Evolutionary conservation across 148 eudicot genomes (phyloP), one percentile per base, ranked within the genome.

Genomic region (Rhododendron ovatum): DNA sequence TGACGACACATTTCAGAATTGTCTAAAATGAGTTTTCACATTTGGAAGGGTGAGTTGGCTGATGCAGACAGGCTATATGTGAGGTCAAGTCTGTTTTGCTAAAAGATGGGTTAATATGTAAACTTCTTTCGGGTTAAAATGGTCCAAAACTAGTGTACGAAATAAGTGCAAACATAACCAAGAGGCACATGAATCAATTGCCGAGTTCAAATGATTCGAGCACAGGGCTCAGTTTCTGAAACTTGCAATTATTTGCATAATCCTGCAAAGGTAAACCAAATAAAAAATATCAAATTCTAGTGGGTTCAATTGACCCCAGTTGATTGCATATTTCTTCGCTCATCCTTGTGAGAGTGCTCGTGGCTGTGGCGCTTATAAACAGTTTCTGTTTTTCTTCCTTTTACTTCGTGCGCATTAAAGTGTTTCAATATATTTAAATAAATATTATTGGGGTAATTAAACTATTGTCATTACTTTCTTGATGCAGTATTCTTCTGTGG

Each of bases 401-500:
- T 8, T n/a, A 26, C 7, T 63, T 2, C n/a, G 13, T 63, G 71
- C 30, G 1, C 12, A 63, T 7, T 7, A 63, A 22, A 1, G 71
- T 63, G 71, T 63, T 24, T 63, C 63, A 57, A 24, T 22, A 63
- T 63, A 24, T 24, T 24, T 63, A 2, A 63, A n/a, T 63, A 8
- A 2, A 63, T n/a, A 24, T 63, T 63, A 63, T 63, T n/a, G 28
- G 28, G 63, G 63, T 4, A 15, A 63, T 63, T 63, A 24, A n/a
- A 63, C 30, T 63, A 61, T 55, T 55, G 17, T 20, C 63, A 30
- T 69, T 81, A 15, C 7, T 86, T 65, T 81, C 47, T 67, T 28
- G 22, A 30, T 87, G 91, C 93, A 95, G 99, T 96, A 92, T 84
- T 90, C 98, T 13, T 91, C 98, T 0, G 90, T 92, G 48, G 98